phyloP scores from a whole-genome alignment of 179 eudicot genomes.

The Camellia oleifera region DNA sequence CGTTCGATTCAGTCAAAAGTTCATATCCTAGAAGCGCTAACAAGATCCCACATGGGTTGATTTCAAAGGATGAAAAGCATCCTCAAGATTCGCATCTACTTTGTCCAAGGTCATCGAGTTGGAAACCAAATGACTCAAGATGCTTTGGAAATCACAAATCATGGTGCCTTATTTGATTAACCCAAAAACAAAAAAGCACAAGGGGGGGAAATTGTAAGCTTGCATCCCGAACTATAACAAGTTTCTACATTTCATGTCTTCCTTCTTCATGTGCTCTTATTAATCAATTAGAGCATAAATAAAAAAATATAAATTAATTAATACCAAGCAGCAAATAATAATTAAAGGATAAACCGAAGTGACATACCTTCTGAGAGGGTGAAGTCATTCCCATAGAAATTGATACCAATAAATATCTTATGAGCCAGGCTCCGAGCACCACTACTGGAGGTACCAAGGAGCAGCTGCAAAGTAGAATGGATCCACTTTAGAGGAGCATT shows the following conservation, averaged over 20 bases:
- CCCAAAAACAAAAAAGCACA: not conserved
- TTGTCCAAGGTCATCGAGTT: not conserved
- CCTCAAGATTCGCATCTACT: not conserved
- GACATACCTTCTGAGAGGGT: constrained; percentile 62
- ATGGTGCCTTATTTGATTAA: not conserved
- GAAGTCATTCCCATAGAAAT: constrained; percentile 90
- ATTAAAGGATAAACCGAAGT: not conserved
- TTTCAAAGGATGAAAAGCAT: not conserved
- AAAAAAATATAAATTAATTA: not conserved
- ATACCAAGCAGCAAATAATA: not conserved
- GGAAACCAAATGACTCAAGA: not conserved
- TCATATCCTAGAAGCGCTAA: not conserved
- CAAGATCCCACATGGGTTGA: not conserved
- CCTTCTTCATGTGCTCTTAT: not conserved
- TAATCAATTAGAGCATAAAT: not conserved
- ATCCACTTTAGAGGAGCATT: constrained; percentile 96
- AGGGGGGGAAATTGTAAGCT: not conserved
- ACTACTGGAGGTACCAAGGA: constrained; percentile 38
- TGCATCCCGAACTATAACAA: not conserved
- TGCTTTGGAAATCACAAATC: not conserved
- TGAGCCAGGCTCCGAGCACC: constrained; percentile 41
- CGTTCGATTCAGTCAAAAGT: too few species aligned
- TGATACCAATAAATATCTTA: constrained; percentile 84
- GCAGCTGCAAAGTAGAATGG: constrained; percentile 50
- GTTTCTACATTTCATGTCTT: not conserved